Conservation (phyloP, 257 asterid genomes). For the Haberlea rhodopensis region DNA sequence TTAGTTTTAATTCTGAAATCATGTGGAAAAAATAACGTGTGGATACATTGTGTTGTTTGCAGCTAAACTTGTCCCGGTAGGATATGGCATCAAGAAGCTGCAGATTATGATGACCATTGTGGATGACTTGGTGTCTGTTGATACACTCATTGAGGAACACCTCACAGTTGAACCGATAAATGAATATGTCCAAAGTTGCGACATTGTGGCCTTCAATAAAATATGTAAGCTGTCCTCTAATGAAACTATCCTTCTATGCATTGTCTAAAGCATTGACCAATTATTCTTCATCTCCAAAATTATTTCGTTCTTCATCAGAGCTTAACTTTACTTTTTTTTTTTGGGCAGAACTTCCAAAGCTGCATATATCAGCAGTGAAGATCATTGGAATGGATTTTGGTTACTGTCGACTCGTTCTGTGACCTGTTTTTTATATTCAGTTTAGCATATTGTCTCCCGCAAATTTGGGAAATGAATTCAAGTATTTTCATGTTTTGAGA, state of each 20-base stretch:
- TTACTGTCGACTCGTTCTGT: neutral
- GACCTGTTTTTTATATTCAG: neutral
- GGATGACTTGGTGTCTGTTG: conserved; percentile 70
- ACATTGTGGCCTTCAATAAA: conserved; percentile 67
- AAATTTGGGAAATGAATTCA: too few species aligned
- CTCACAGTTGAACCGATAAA: conserved; percentile 48
- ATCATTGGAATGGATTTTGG: neutral
- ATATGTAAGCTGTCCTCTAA: conserved; percentile 35
- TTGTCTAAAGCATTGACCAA: neutral
- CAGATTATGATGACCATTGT: conserved; percentile 70
- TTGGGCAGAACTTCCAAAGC: neutral
- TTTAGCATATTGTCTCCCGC: neutral
- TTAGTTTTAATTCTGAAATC: neutral
- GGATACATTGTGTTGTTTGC: neutral
- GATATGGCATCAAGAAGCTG: conserved; percentile 66
- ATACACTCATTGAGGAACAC: conserved; percentile 49
- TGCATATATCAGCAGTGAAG: neutral
- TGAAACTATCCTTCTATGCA: neutral
- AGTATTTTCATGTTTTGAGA: too few species aligned
- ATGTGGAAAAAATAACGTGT: neutral
- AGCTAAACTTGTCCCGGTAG: conserved; percentile 41
- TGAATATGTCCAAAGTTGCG: conserved; percentile 61
- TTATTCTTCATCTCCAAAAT: neutral
- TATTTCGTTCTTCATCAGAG: neutral
- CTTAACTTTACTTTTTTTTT: neutral